phyloP scores from a whole-genome alignment of 2,329 filamentous ascomycete species.

The Drechmeria coniospora region DNA sequence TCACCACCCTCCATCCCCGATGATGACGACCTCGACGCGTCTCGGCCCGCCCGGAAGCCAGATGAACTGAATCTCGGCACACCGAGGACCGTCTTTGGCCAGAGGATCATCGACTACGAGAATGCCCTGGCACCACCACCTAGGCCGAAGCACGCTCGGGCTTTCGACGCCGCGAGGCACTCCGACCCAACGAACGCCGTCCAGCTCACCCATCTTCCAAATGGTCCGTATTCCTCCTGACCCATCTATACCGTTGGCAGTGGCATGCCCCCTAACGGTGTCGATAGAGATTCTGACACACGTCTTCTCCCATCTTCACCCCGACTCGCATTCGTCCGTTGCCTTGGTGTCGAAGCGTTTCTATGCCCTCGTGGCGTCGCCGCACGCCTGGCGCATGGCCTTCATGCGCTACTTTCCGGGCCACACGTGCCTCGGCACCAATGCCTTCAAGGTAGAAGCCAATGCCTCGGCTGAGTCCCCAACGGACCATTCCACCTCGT shows the following conservation, averaged over 20 bases:
- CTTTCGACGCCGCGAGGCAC: conserved; percentile 41
- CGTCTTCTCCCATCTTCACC: conserved; percentile 76
- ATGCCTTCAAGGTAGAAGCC: conserved; percentile 17
- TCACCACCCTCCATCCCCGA: conserved; percentile 20
- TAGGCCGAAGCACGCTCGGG: conserved; percentile 30
- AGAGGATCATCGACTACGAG: conserved; percentile 46
- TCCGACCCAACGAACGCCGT: conserved; percentile 22
- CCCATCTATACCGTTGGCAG: neutral
- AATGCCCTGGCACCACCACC: conserved; percentile 35
- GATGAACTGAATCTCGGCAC: conserved; percentile 32
- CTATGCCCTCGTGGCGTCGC: conserved; percentile 72
- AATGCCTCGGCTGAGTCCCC: conserved; percentile 28
- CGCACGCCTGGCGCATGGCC: conserved; percentile 85
- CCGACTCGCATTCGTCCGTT: conserved; percentile 66
- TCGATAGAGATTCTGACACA: conserved; percentile 75
- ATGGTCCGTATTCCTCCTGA: conserved; percentile 45
- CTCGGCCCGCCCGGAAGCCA: conserved; percentile 33
- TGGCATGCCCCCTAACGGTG: neutral
- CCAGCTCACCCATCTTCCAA: conserved; percentile 51
- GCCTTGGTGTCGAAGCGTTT: conserved; percentile 80
- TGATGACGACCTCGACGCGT: conserved; percentile 21
- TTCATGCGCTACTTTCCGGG: conserved; percentile 86
- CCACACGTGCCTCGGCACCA: conserved; percentile 28
- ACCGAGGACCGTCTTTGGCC: conserved; percentile 24
- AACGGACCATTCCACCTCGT: conserved; percentile 39